Evolutionary conservation across 352 stramenopile species (phyloP).

Genomic region (Phytophthora chlamydospora): DNA sequence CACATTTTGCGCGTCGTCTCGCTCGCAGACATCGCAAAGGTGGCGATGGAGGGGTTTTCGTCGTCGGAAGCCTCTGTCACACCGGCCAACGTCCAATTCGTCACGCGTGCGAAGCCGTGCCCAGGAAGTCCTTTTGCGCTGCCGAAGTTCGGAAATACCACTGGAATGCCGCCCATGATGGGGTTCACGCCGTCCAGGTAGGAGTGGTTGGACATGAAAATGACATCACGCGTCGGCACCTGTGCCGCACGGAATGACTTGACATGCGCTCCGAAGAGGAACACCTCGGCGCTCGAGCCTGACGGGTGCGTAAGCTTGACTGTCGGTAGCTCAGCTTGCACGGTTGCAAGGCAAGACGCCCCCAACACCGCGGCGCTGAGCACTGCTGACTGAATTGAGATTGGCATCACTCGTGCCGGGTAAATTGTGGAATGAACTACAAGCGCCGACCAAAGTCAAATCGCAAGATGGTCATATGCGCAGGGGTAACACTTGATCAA

Average conservation of each 20-base stretch:
- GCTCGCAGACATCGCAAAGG: constrained; percentile 39
- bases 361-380: constrained; percentile 7
- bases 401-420: constrained; percentile 7
- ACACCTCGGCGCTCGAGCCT: constrained; percentile 68
- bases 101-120: constrained; percentile 89
- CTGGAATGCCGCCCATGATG: constrained; percentile 90
- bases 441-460: constrained; percentile 12
- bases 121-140: constrained; percentile 52
- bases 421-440: constrained; percentile 13
- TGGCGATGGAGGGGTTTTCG: constrained; percentile 26
- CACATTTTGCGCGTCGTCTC: constrained; percentile 43
- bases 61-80: constrained; percentile 15
- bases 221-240: constrained; percentile 52
- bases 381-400: constrained; percentile 2
- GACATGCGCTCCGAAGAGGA: constrained; percentile 83
- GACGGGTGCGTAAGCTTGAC: constrained; percentile 61
- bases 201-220: constrained; percentile 88
- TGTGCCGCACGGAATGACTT: constrained; percentile 58
- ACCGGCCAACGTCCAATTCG: constrained; percentile 43
- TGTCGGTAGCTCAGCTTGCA: constrained; percentile 44
- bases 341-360: not conserved
- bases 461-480: constrained; percentile 16
- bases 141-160: constrained; percentile 94
- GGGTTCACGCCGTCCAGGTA: constrained; percentile 86
- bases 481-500: no score